Base-by-base conservation (phyloP, 345 rosid genomes). In the Linum lewisii region DNA sequence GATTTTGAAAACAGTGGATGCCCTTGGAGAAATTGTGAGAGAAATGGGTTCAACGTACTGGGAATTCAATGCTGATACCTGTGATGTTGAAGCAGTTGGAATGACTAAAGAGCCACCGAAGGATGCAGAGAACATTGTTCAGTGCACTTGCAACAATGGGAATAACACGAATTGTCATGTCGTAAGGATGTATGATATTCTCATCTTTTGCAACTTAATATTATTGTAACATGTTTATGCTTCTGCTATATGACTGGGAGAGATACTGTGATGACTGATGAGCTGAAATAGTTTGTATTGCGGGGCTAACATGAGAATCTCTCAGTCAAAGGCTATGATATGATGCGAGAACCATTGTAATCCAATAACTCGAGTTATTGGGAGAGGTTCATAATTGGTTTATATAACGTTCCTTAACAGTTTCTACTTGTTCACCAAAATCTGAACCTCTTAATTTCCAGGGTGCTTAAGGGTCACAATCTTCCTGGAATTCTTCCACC, bases 401-500 rank as follows among this genome's bases (percentile, higher is more conserved):
- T n/a, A n/a, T n/a, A n/a, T n/a, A n/a, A n/a, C n/a, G n/a, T n/a
- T n/a, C n/a, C n/a, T n/a, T n/a, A n/a, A n/a, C n/a, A n/a, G n/a
- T n/a, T n/a, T n/a, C n/a, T n/a, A n/a, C n/a, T n/a, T n/a, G n/a
- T n/a, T n/a, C n/a, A 34, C 38, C 38, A 34, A 0, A 34, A 34
- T 34, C 38, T 34, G 38, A 34, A 34, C 38, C 16, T 10, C 9
- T 23, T 52, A 25, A 22, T 58, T 61, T 54, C 26, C 63, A 85
- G 89, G 38, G 42, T 15, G 53, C 72, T 90, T 24, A 78, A 78
- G 77, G 61, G 52, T 50, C 67, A 60, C 54, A 87, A 66, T 63
- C 95, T 90, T 64, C 75, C 86, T 0, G 97, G 97, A 58, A 67
- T 66, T 58, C 89, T 87, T 22, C 89, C 94, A 42, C 75, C 84